A percentile compares a stretch with the other conserved stretches of the same genome.
phyloP scores from a whole-genome alignment of 2,329 filamentous ascomycete genomes.

The Nothophaeocryptopus gaeumannii region DNA sequence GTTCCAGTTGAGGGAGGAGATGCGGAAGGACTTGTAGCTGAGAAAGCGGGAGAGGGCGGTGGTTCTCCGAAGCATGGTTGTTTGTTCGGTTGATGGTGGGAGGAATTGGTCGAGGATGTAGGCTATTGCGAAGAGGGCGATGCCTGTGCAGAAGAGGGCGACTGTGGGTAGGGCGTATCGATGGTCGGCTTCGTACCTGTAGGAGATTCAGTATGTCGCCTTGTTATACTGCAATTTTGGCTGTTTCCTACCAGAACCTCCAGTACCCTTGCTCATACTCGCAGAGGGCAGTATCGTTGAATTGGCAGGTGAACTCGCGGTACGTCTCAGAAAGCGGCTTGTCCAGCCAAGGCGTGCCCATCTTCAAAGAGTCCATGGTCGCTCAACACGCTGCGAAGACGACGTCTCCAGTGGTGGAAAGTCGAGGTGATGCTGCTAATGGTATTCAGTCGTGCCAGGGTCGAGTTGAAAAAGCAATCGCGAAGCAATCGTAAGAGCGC shows the following conservation, averaged over 20 bases:
- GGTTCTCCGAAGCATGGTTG: conserved; percentile 22
- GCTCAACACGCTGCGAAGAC: neutral
- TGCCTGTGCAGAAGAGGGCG: conserved; percentile 50
- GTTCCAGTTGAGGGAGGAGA: conserved; percentile 39
- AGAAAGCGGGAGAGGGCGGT: conserved; percentile 41
- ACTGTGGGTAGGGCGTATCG: conserved; percentile 53
- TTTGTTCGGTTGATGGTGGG: neutral
- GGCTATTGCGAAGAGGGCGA: conserved; percentile 48
- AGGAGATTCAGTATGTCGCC: neutral
- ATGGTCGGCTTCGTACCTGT: conserved; percentile 55
- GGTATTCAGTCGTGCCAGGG: neutral
- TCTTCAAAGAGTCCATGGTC: conserved; percentile 14
- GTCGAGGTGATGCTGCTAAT: neutral
- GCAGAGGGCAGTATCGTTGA: conserved; percentile 44
- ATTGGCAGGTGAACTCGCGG: conserved; percentile 29
- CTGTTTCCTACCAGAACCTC: conserved; percentile 45
- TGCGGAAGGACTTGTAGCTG: conserved; percentile 41
- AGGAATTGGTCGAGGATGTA: conserved; percentile 36
- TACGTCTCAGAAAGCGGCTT: conserved; percentile 40
- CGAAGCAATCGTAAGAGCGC: neutral
- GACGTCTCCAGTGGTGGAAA: neutral
- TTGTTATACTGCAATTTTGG: neutral
- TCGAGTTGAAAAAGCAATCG: neutral
- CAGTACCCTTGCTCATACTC: conserved; percentile 46
- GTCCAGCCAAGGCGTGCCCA: conserved; percentile 38